A percentile compares a stretch with the other conserved stretches of the same genome.
Evolutionary conservation across 176 grass and related monocot genomes (phyloP).

Genomic region (Elaeis guineensis): DNA sequence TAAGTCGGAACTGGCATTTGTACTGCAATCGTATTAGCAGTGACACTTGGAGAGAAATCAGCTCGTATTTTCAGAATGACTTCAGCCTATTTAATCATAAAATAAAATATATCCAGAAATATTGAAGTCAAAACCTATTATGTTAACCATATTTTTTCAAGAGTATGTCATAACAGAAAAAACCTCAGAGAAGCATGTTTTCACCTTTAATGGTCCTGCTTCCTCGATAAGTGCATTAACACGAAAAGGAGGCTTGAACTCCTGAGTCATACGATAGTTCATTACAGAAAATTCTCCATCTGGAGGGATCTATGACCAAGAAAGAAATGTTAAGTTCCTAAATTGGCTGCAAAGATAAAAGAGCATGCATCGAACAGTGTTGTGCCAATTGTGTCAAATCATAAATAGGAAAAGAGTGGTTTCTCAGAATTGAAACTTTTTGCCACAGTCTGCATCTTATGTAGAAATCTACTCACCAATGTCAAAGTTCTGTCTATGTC

Average conservation of each 20-base stretch:
- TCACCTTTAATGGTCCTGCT: constrained; percentile 73
- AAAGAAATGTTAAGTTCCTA: constrained; percentile 13
- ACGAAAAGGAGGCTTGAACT: constrained; percentile 87
- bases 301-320: constrained; percentile 56
- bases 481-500: constrained; percentile 82
- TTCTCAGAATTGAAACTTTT: too few relatives aligned
- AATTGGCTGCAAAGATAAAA: too few relatives aligned
- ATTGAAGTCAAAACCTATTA: too few relatives aligned
- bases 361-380: too few relatives aligned
- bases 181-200: neutral
- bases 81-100: constrained; percentile 47
- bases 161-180: too few relatives aligned
- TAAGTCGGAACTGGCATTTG: constrained; percentile 96
- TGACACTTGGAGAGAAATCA: constrained; percentile 81
- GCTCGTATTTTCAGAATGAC: constrained; percentile 89
- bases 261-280: constrained; percentile 97
- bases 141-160: too few relatives aligned
- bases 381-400: too few relatives aligned
- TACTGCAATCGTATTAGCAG: constrained; percentile 81
- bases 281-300: constrained; percentile 98
- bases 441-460: too few relatives aligned
- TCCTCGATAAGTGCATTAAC: constrained; percentile 90
- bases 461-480: constrained; percentile 87
- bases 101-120: too few relatives aligned
- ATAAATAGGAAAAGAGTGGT: too few relatives aligned